Base-by-base conservation (phyloP, 192 early-diverging fungal genomes). In the Borealophlyctis nickersoniae region DNA sequence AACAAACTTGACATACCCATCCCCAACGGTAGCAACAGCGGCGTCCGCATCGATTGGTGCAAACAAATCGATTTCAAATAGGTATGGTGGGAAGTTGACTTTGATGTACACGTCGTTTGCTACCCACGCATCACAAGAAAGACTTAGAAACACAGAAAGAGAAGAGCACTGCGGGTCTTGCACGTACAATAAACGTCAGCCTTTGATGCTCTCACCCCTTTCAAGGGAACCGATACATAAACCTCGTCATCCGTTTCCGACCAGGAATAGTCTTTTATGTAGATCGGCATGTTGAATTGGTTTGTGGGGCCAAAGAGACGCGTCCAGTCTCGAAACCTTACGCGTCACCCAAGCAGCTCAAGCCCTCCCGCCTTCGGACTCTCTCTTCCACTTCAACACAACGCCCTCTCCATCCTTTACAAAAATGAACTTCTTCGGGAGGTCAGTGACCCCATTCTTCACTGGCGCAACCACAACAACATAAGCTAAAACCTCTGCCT, bases 41-140 rank as follows among this genome's bases (percentile, higher is more conserved):
- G 65, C 56, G 30, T 69, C 63, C 22, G 64, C 32, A 45, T 79
- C 72, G 9, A 84, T 63, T 22, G 28, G 26, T 23, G 60, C 64
- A 16, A 30, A 30, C 13, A 84, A 36, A 65, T 84, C 78, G 16
- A 78, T 64, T 67, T 84, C 82, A 56, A 81, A 84, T 35, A 84
- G 74, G 53, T 74, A 81, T 33, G 76, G 78, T 13, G 73, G 62
- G 57, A 69, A 81, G 64, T 84, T 78, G 34, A 77, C 56, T 72
- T 81, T 84, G 63, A 77, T 59, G 65, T 84, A 84, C 9, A 63
- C 49, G 59, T 78, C 78, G 52, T 75, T 78, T 5, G 72, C 78
- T 80, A 54, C 19, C 19, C 2, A 14, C 24, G 53, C 14, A 29
- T 28, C 2, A 28, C n/a, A 48, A 13, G n/a, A 13, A 9, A 48